Percentiles rank a stretch among this genome's conserved stretches.
Evolutionary conservation across 495 filamentous ascomycete species (phyloP).

Genomic region (Jackrogersella minutella): DNA sequence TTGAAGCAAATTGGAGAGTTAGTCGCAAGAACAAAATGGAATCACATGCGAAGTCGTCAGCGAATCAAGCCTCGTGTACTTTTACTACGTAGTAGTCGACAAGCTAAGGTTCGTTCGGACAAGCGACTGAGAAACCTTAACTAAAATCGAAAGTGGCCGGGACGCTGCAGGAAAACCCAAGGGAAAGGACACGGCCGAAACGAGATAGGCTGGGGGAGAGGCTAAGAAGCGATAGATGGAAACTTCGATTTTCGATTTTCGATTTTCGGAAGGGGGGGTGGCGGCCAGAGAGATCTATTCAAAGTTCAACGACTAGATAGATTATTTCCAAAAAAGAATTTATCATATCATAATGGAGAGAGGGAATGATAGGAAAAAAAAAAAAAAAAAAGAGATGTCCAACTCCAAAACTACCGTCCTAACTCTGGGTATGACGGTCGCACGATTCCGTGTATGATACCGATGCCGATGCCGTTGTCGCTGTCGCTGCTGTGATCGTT

Average conservation of each 20-base stretch:
- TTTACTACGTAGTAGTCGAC: neutral
- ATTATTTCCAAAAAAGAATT: neutral
- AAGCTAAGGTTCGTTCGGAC: slow-evolving; percentile 26
- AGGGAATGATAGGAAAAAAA: neutral
- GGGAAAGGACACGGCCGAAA: neutral
- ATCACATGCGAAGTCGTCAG: slow-evolving; percentile 24
- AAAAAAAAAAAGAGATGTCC: neutral
- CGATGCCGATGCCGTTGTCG: neutral
- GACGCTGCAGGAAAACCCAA: neutral
- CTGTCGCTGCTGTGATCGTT: neutral
- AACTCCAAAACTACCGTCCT: neutral
- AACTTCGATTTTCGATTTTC: slow-evolving; percentile 9
- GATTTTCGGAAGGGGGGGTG: too few species aligned
- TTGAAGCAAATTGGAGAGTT: slow-evolving; percentile 8
- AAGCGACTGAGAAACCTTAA: slow-evolving; percentile 23
- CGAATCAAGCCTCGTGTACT: slow-evolving; percentile 2
- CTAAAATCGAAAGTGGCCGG: slow-evolving; percentile 14
- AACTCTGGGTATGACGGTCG: neutral
- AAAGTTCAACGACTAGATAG: neutral
- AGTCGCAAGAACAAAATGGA: slow-evolving; percentile 8
- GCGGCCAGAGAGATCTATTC: neutral
- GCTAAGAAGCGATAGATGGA: slow-evolving; percentile 13
- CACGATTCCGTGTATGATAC: too few species aligned
- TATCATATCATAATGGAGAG: neutral
- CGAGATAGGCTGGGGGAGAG: neutral